These are phyloP conservation scores for Peronospora farinosa DNA, from an alignment of 352 stramenopile species.

Conservation along the genomic window DNA sequence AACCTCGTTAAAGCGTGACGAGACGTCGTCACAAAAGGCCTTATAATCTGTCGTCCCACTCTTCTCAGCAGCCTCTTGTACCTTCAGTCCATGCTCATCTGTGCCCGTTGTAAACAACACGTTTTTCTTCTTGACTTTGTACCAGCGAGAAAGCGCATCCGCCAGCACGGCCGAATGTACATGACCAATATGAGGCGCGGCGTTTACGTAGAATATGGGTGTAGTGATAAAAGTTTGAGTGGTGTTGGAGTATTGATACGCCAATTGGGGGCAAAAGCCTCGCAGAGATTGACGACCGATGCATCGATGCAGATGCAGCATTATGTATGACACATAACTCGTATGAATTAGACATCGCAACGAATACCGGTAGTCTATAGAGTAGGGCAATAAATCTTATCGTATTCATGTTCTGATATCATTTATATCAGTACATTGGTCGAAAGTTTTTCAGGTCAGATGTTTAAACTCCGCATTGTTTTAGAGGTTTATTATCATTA, in stretches of 20 bases:
- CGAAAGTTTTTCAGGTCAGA: too few species aligned
- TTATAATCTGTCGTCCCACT: constrained; percentile 75
- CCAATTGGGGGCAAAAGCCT: neutral
- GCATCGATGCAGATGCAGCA: neutral
- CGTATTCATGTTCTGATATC: too few species aligned
- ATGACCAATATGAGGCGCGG: constrained; percentile 98
- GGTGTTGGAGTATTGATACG: neutral
- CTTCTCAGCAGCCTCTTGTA: constrained; percentile 91
- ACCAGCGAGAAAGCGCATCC: constrained; percentile 81
- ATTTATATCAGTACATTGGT: too few species aligned
- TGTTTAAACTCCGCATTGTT: too few species aligned
- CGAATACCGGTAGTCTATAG: too few species aligned
- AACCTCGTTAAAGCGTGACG: constrained; percentile 85
- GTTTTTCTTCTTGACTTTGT: constrained; percentile 39
- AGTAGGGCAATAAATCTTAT: too few species aligned
- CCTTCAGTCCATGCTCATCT: constrained; percentile 97
- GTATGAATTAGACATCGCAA: too few species aligned
- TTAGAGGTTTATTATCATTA: too few species aligned
- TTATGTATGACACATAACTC: neutral
- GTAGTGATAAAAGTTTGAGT: constrained; percentile 86
- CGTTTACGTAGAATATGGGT: constrained; percentile 99
- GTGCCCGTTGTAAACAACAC: constrained; percentile 96
- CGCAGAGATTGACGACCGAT: neutral
- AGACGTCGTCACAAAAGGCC: constrained; percentile 90
- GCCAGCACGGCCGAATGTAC: constrained; percentile 93